Evolutionary conservation across 2,329 filamentous ascomycete species (phyloP).

Genomic region (Lojkania enalia): DNA sequence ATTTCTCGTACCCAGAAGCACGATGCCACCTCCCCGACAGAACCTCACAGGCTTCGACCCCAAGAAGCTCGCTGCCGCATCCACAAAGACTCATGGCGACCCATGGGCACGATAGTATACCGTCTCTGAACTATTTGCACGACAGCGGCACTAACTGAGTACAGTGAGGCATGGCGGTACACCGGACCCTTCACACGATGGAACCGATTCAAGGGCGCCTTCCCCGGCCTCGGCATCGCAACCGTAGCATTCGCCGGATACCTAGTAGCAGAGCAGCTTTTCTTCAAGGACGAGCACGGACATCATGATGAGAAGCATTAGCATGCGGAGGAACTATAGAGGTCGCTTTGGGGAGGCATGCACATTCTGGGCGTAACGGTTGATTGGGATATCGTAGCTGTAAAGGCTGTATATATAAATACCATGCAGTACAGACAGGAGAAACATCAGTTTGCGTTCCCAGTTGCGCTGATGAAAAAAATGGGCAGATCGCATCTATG

Average conservation of each 20-base stretch:
- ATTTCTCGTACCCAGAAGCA: conserved; percentile 40
- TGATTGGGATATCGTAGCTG: conserved; percentile 29
- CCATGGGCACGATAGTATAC: conserved; percentile 65
- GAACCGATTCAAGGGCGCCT: conserved; percentile 84
- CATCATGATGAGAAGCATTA: conserved; percentile 34
- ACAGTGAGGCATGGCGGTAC: conserved; percentile 94
- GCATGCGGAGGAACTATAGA: too few species aligned
- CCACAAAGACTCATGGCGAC: conserved; percentile 63
- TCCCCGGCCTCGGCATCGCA: conserved; percentile 91
- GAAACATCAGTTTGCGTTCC: conserved; percentile 1
- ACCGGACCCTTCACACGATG: conserved; percentile 81
- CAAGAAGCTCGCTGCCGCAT: conserved; percentile 73
- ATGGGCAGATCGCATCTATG: too few species aligned
- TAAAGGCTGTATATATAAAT: conserved; percentile 41
- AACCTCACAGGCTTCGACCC: conserved; percentile 88
- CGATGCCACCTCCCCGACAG: conserved; percentile 62
- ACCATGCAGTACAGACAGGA: conserved; percentile 26
- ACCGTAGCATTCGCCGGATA: conserved; percentile 89
- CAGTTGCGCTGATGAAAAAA: too few species aligned
- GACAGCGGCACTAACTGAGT: conserved; percentile 20
- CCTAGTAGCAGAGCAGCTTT: conserved; percentile 86
- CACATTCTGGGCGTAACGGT: conserved; percentile 37
- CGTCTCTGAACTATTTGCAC: conserved; percentile 6
- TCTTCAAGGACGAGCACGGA: conserved; percentile 66
- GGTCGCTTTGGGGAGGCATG: conserved; percentile 10